Conservation (phyloP, 2,329 filamentous ascomycete species). For the Paraphaeosphaeria sporulosa region DNA sequence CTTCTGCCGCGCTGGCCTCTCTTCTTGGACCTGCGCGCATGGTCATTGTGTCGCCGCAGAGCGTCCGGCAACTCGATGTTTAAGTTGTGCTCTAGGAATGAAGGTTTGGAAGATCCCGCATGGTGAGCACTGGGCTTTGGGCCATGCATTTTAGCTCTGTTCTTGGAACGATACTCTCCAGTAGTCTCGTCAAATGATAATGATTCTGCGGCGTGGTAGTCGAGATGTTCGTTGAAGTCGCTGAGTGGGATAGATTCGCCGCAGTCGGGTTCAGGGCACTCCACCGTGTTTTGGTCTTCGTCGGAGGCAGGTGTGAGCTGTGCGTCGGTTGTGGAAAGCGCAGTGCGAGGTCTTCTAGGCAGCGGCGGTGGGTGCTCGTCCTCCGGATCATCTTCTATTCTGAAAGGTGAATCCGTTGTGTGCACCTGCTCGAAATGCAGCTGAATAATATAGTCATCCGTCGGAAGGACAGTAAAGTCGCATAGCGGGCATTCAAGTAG, state of each 20-base stretch:
- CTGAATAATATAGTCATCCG: constrained; percentile 44
- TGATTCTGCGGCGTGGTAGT: constrained; percentile 52
- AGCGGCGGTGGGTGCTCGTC: constrained; percentile 34
- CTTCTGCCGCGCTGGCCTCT: constrained; percentile 33
- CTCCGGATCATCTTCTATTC: constrained; percentile 40
- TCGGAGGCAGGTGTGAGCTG: constrained; percentile 37
- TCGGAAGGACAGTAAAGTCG: constrained; percentile 36
- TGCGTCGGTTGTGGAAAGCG: constrained; percentile 19
- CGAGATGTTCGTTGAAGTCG: constrained; percentile 57
- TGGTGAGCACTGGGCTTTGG: constrained; percentile 20
- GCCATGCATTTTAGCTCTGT: constrained; percentile 41
- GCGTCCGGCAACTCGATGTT: constrained; percentile 28
- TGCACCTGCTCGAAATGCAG: constrained; percentile 53
- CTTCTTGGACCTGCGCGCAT: constrained; percentile 33
- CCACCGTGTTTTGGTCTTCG: constrained; percentile 40
- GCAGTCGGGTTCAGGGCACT: constrained; percentile 54
- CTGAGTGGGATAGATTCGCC: constrained; percentile 51
- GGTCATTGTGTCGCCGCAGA: constrained; percentile 24
- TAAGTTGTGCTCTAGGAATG: constrained; percentile 34
- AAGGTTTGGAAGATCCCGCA: constrained; percentile 26
- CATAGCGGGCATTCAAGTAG: constrained; percentile 48
- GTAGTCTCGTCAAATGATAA: constrained; percentile 48
- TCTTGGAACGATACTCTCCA: constrained; percentile 43
- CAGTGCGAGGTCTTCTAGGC: constrained; percentile 28
- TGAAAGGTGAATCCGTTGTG: constrained; percentile 49